Conservation (phyloP, 441 rosid genomes). For the Gossypium schwendimanii region DNA sequence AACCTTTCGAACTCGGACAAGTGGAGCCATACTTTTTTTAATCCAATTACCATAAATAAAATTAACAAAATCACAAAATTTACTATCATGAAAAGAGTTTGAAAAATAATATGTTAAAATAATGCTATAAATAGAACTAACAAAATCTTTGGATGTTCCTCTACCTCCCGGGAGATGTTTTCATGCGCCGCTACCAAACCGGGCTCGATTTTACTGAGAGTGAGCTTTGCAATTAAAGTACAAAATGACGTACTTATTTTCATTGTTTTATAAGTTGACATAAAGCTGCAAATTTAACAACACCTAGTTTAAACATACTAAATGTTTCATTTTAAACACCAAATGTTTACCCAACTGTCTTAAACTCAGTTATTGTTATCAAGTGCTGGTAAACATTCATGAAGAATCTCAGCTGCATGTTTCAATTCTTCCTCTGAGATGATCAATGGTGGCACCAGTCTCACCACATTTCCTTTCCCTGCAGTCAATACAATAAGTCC, state of each 20-base stretch:
- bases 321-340: not conserved
- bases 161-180: too few species aligned
- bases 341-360: not conserved
- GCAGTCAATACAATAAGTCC: conserved; percentile 77
- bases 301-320: not conserved
- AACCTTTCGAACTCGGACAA: too few species aligned
- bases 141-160: too few species aligned
- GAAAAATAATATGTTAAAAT: too few species aligned
- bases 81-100: too few species aligned
- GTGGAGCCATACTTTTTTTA: too few species aligned
- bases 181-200: too few species aligned
- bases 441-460: conserved; percentile 74
- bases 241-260: not conserved
- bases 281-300: not conserved
- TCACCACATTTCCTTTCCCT: conserved; percentile 79
- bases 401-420: conserved; percentile 49
- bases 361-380: conserved; percentile 22
- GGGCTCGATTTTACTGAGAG: too few species aligned
- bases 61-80: too few species aligned
- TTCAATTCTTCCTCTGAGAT: conserved; percentile 61
- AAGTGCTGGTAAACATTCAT: conserved; percentile 33
- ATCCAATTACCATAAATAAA: too few species aligned
- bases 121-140: too few species aligned
- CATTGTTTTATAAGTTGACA: not conserved
- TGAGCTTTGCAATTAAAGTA: too few species aligned